phyloP scores from a whole-genome alignment of 2,329 filamentous ascomycete genomes.

The Pleochaeta shiraiana region DNA sequence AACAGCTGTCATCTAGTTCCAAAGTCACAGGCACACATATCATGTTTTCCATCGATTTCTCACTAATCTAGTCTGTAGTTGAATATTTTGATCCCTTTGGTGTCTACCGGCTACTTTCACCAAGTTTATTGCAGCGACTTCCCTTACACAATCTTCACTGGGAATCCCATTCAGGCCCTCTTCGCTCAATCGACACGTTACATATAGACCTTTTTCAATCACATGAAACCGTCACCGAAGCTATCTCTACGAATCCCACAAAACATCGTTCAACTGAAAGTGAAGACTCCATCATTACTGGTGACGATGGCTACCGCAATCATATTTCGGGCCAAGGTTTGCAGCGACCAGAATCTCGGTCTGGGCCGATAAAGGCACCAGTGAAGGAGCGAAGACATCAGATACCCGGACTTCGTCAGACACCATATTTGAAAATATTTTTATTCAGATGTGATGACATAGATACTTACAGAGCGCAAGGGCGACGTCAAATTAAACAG shows the following conservation, averaged over 20 bases:
- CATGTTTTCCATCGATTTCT: neutral
- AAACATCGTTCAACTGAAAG: slow-evolving; percentile 19
- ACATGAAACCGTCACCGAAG: slow-evolving; percentile 22
- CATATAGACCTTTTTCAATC: slow-evolving; percentile 63
- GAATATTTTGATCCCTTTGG: slow-evolving; percentile 91
- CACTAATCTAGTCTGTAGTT: slow-evolving; percentile 29
- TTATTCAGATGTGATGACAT: slow-evolving; percentile 88
- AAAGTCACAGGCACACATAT: slow-evolving; percentile 50
- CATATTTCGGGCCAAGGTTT: slow-evolving; percentile 25
- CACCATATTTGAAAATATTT: slow-evolving; percentile 81
- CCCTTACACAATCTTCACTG: slow-evolving; percentile 87
- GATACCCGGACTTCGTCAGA: slow-evolving; percentile 80
- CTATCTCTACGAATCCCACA: slow-evolving; percentile 17
- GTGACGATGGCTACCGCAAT: slow-evolving; percentile 39
- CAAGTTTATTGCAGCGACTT: slow-evolving; percentile 54
- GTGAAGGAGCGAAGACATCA: slow-evolving; percentile 57
- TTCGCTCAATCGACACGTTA: slow-evolving; percentile 83
- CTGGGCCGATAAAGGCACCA: slow-evolving; percentile 11
- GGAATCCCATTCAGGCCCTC: slow-evolving; percentile 80
- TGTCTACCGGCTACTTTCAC: slow-evolving; percentile 62
- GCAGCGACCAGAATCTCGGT: slow-evolving; percentile 12
- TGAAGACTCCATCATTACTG: slow-evolving; percentile 18
- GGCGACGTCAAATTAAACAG: slow-evolving; percentile 60
- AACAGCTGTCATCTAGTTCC: slow-evolving; percentile 46
- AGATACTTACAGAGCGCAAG: slow-evolving; percentile 69